phyloP scores from a whole-genome alignment of 805 yeast genomes.

The Starmerella stigmatis region DNA sequence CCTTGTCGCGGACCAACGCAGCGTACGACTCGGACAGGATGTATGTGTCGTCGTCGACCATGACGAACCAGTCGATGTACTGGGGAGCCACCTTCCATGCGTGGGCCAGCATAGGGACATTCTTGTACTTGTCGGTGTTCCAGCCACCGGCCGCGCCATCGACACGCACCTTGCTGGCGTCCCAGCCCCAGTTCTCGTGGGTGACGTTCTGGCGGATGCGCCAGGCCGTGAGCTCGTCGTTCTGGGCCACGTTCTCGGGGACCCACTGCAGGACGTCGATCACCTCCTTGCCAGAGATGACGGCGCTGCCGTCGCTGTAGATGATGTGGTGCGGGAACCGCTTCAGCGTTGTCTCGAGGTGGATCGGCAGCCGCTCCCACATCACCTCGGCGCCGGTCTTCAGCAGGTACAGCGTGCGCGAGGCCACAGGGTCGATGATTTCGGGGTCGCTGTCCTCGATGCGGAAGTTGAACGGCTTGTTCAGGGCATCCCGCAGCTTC shows the following conservation, averaged over 20 bases:
- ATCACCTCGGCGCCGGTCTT: constrained; percentile 4
- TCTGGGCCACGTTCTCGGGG: constrained; percentile 17
- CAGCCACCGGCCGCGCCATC: constrained; percentile 24
- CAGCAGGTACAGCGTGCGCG: constrained; percentile 3
- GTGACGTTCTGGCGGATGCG: constrained; percentile 25
- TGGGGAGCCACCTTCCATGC: constrained; percentile 27
- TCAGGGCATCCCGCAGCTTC: not conserved
- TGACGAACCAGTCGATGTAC: constrained; percentile 30
- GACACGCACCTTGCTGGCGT: constrained; percentile 11
- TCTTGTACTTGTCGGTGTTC: constrained; percentile 13
- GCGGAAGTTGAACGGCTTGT: constrained; percentile 3
- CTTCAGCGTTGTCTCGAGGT: constrained; percentile 30
- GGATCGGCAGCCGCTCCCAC: constrained; percentile 28
- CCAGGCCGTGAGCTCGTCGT: constrained; percentile 21
- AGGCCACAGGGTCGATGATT: not conserved
- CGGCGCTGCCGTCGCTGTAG: constrained; percentile 30
- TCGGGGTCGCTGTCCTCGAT: constrained; percentile 1
- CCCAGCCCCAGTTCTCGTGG: constrained; percentile 23
- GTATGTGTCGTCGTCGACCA: constrained; percentile 32
- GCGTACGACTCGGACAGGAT: constrained; percentile 27
- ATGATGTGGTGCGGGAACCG: constrained; percentile 29
- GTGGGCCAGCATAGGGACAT: constrained; percentile 23
- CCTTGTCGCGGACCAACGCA: constrained; percentile 20
- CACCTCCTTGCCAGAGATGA: constrained; percentile 29
- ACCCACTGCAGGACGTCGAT: constrained; percentile 28